Base-by-base conservation (phyloP, 305 asterid species). In the Withania somnifera region DNA sequence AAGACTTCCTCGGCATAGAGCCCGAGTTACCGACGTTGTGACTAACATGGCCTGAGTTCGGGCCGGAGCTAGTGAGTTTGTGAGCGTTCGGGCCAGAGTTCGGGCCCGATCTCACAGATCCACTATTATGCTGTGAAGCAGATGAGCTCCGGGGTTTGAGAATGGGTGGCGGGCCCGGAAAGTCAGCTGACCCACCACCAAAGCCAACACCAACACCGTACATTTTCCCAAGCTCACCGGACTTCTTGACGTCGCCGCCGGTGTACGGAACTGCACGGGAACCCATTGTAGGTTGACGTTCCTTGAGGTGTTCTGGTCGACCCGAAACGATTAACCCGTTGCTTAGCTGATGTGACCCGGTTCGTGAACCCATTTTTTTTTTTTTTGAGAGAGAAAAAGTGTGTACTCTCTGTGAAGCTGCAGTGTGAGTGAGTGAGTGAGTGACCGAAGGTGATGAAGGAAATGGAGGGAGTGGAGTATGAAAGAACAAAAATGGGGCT, bases 181-280 rank as follows among this genome's bases (percentile, higher is more conserved):
- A 87, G 28, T 87, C 89, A 4, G 40, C 6, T 5, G n/a, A n/a
- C 58, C 80, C 45, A 10, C 1, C 1, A 8, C 45, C 87, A 17
- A n/a, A 7, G 7, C 81, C 63, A 26, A 88, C 66, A 58, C 40
- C 97, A 63, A 94, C 86, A 57, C 97, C 99, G 84, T 89, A 93
- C 99, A 96, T 96, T 83, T 90, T 96, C 0, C 98, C 99, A 11
- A 96, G 91, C 89, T 96, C 99, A 0, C 99, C 98, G 52, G 99
- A 96, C 51, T 88, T 93, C 90, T 90, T 93, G 15, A 96, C 93
- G 81, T 94, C 97, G 10, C 99, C 99, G 67, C 98, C 99, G 64
- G 98, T 96, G 88, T 96, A 96, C 0, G 98, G 98, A 1, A 89
- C 90, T 76, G 98, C 97, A 52, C 97, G 93, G 14, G 98, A 85